These are phyloP conservation scores for Trichoderma pleuroti DNA, from an alignment of 2,329 filamentous ascomycete genomes.

Conservation along the genomic window DNA sequence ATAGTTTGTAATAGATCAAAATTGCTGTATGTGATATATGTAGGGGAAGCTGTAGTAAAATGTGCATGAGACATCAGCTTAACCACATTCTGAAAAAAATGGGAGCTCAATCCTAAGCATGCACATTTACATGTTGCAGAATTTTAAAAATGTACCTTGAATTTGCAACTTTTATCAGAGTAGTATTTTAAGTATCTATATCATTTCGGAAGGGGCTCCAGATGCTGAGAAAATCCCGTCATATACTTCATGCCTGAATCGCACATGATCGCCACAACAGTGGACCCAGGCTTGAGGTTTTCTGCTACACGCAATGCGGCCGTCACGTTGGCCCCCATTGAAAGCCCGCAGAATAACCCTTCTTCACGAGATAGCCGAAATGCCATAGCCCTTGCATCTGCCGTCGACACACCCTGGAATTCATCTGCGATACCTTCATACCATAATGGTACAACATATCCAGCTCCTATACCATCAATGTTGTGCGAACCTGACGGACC, in stretches of 20 bases:
- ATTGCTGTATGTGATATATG: neutral
- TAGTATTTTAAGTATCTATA: neutral
- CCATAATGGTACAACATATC: constrained; percentile 10
- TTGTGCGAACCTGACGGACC: constrained; percentile 2
- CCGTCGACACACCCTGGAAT: neutral
- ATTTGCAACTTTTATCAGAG: neutral
- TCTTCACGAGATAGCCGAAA: neutral
- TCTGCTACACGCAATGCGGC: constrained; percentile 10
- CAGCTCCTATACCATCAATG: constrained; percentile 11
- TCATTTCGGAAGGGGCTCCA: neutral
- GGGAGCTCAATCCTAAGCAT: neutral
- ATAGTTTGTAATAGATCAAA: neutral
- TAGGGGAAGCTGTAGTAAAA: neutral
- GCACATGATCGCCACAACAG: constrained; percentile 10
- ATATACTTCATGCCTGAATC: constrained; percentile 15
- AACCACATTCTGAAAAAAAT: no score
- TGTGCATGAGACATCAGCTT: neutral
- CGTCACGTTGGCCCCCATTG: neutral
- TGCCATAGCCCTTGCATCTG: constrained; percentile 1
- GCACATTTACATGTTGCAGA: neutral
- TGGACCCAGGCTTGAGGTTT: neutral
- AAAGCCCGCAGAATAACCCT: constrained; percentile 10
- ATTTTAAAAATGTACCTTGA: neutral
- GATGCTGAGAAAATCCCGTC: neutral
- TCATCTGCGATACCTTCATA: constrained; percentile 5